Base-by-base conservation (phyloP, 441 rosid genomes). In the Populus hybrid region DNA sequence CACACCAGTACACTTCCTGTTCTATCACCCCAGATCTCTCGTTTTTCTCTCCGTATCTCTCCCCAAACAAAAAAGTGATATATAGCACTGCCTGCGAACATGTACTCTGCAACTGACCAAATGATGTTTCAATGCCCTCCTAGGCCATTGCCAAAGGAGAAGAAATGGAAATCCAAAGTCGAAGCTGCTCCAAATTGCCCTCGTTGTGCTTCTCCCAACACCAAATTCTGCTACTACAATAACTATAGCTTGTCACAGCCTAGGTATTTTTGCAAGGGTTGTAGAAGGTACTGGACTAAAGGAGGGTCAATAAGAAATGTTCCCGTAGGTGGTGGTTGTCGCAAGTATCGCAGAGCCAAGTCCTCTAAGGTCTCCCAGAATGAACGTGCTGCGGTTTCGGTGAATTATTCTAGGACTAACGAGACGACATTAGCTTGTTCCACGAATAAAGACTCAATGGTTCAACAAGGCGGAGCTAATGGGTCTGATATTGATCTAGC, bases 161-260 rank as follows among this genome's bases (percentile, higher is more conserved):
- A 74, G 7, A 81, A 63, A 28, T 86, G 89, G 88, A 85, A 77
- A 36, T 2, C 85, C 80, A 61, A 66, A 23, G 56, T 24, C 7
- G 88, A 88, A 50, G 6, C 74, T 24, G 89, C 91, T 18, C 91
- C 93, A 3, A 83, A 77, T 42, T 90, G 93, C 73, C 93, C 93
- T 16, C 93, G 93, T 7, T 90, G 93, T 66, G 84, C 91, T 11
- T 90, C 93, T 53, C 18, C 90, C 36, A 84, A 88, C 83, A 90
- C 93, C 38, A 90, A 90, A 67, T 90, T 89, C 76, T 89, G 93
- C 73, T 89, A 89, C 82, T 89, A 88, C 86, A 90, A 90, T 74
- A 90, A 90, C 84, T 90, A 90, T 24, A 90, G 93, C 84, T 72
- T 90, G 82, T 85, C 90, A 0, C 93, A 90, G 88, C 93, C 91